Evolutionary conservation across 139 green algal genomes (phyloP).

Genomic region (Astrephomene gubernaculifera): DNA sequence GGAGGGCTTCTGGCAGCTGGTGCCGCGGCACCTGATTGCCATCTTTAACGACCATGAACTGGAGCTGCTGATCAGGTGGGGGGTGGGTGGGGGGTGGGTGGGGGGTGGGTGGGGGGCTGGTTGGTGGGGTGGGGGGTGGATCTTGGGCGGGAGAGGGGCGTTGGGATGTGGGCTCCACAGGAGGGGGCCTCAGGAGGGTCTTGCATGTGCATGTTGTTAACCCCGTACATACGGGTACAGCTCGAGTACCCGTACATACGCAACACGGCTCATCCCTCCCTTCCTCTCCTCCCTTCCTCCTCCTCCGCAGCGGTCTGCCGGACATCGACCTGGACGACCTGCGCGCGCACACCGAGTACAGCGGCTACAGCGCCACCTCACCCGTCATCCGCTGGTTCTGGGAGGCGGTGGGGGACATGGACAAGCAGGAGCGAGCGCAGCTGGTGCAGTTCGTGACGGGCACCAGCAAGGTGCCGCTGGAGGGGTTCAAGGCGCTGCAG

Average conservation of each 20-base stretch:
- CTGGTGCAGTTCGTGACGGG: constrained; percentile 93
- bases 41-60: constrained; percentile 99
- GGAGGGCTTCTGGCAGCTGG: constrained; percentile 95
- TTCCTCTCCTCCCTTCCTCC: background rate
- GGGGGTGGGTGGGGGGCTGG: background rate
- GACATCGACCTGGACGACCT: constrained; percentile 96
- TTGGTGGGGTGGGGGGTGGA: too few relatives aligned
- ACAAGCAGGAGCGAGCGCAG: constrained; percentile 89
- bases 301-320: constrained; percentile 79
- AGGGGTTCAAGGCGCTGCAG: constrained; percentile 94
- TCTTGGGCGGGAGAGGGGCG: too few relatives aligned
- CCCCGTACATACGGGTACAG: background rate
- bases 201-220: too few relatives aligned
- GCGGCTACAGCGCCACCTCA: constrained; percentile 78
- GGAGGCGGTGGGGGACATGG: constrained; percentile 90
- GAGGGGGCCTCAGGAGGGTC: too few relatives aligned
- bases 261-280: background rate
- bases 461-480: constrained; percentile 96
- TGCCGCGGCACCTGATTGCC: constrained; percentile 83
- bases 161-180: too few relatives aligned
- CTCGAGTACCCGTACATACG: background rate
- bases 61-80: constrained; percentile 93
- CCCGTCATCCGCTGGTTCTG: constrained; percentile 96
- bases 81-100: background rate
- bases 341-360: constrained; percentile 94